Conservation (phyloP, 2,329 filamentous ascomycete species). For the Microascus cirrosus region DNA sequence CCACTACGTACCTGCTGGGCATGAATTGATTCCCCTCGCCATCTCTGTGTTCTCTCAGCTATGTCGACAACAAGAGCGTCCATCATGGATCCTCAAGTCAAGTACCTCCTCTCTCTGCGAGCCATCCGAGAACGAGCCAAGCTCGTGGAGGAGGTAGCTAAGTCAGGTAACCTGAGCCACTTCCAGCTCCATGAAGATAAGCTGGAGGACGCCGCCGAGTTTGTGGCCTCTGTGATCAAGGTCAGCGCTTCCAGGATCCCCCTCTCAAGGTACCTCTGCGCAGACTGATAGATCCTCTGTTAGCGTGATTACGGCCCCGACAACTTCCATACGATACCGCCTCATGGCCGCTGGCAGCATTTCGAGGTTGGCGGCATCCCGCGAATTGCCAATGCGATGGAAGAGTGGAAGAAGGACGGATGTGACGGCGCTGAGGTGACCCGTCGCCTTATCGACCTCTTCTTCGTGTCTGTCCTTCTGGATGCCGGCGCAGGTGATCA, state of each 20-base stretch:
- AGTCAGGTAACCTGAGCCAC: slow-evolving; percentile 23
- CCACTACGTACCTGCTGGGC: too few species aligned
- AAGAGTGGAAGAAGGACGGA: slow-evolving; percentile 28
- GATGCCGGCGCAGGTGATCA: slow-evolving; percentile 42
- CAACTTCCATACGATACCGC: slow-evolving; percentile 31
- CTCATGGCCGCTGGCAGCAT: slow-evolving; percentile 51
- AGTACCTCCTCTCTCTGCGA: slow-evolving; percentile 23
- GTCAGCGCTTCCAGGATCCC: slow-evolving; percentile 13
- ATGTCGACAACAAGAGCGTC: background rate
- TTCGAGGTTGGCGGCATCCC: slow-evolving; percentile 45
- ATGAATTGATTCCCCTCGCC: background rate
- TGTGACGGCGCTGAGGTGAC: slow-evolving; percentile 33
- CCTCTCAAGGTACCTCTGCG: too few species aligned
- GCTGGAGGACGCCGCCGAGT: slow-evolving; percentile 26
- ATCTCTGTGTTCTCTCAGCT: background rate
- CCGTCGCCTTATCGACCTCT: slow-evolving; percentile 46
- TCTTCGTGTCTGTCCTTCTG: slow-evolving; percentile 48
- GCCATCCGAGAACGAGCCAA: slow-evolving; percentile 23
- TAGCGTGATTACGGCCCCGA: slow-evolving; percentile 40
- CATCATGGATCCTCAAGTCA: slow-evolving; percentile 5
- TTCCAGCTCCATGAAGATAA: slow-evolving; percentile 27
- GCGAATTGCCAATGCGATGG: slow-evolving; percentile 32
- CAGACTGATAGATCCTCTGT: background rate
- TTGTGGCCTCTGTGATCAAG: slow-evolving; percentile 28
- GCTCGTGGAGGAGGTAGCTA: slow-evolving; percentile 22